Base-by-base conservation (phyloP, 257 asterid genomes). In the Primulina huaijiensis region DNA sequence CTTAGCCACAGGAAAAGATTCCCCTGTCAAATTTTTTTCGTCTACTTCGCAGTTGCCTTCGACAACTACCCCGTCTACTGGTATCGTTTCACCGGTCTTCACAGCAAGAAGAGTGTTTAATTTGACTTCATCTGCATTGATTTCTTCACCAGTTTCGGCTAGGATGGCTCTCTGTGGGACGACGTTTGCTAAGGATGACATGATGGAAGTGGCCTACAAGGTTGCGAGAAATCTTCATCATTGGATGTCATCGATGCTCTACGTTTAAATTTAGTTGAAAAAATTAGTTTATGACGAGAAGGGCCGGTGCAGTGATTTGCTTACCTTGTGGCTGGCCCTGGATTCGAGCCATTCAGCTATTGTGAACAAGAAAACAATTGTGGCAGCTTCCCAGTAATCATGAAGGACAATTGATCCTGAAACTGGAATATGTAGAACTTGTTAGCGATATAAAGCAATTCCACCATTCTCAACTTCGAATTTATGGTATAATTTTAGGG, bases 351-450 rank as follows among this genome's bases (percentile, higher is more conserved):
- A 92, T 29, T 92, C 91, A 4, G 96, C 89, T 61, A 82, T 87
- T 33, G 95, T 79, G 60, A 92, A 92, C 23, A 92, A 76, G 64
- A 92, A 92, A 7, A 92, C 96, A 40, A 92, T 90, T 1, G 97
- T 85, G 1, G 76, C 97, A 46, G 98, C 98, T 82, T 92, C 98
- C 97, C 91, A 88, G 76, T 84, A 92, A 67, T 92, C 98, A 3
- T 67, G 75, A 25, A 92, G 80, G 67, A 80, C 95, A 50, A 87
- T 69, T 9, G 98, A 90, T 70, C 98, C 98, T 1, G 68, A 81
- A 78, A 92, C 98, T 90, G 89, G 72, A 77, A 43, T 7, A 43
- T 27, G 29, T 5, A 35, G 20, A 20, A 38, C 37, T 25, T 8
- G 29, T 72, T 63, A 60, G 50, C 29, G 33, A 46, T n/a, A 8